Conservation (phyloP, 140 eudicot species). For the Stevia rebaudiana region DNA sequence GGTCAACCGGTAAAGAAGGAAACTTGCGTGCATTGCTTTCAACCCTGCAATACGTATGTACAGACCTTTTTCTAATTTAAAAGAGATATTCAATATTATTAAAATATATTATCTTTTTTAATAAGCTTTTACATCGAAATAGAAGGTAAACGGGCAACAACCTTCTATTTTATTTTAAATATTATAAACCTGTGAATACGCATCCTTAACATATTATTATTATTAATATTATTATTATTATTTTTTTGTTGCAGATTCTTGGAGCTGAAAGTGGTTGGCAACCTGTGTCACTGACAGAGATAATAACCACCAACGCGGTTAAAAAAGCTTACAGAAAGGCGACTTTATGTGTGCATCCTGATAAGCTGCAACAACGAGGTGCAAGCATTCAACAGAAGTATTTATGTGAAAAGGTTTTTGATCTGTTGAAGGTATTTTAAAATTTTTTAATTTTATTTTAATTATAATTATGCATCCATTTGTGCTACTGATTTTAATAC, state of each 20-base stretch:
- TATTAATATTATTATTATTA: not conserved
- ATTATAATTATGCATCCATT: not conserved
- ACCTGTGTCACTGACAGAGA: conserved; percentile 76
- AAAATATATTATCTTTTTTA: no score
- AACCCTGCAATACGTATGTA: conserved; percentile 86
- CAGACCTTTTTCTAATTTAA: no score
- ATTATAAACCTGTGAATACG: no score
- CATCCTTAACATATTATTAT: no score
- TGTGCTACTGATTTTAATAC: not conserved
- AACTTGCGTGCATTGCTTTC: conserved; percentile 99
- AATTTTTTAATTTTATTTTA: no score
- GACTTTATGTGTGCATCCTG: conserved; percentile 95
- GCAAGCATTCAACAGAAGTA: conserved; percentile 94
- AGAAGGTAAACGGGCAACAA: no score
- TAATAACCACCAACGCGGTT: conserved; percentile 68
- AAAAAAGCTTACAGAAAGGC: conserved; percentile 96
- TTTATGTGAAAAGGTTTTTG: conserved; percentile 94
- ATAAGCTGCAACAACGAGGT: conserved; percentile 92
- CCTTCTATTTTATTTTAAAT: not conserved
- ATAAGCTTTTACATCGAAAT: no score
- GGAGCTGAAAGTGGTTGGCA: conserved; percentile 95
- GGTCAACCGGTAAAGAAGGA: conserved; percentile 95
- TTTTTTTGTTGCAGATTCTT: conserved; percentile 57
- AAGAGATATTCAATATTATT: no score
- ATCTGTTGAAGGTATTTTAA: conserved; percentile 98